phyloP scores from a whole-genome alignment of 495 filamentous ascomycete genomes.

The Pyronema omphalodes region DNA sequence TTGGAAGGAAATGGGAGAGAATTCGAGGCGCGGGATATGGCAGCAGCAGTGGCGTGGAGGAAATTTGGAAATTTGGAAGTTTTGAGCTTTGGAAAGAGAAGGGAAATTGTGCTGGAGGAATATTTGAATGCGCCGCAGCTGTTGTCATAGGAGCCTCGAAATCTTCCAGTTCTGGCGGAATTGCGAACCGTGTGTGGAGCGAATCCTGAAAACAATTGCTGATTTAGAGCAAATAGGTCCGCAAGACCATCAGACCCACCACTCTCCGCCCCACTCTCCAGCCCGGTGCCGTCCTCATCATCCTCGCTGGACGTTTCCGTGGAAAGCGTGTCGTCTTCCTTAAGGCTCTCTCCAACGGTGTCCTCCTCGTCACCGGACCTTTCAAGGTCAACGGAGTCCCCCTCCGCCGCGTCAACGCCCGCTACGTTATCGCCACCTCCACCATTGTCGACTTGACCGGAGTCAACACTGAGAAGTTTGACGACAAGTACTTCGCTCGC shows the following conservation, averaged over 20 bases:
- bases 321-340: slow-evolving; percentile 99
- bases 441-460: slow-evolving; percentile 70
- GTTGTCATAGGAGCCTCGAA: neutral
- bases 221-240: slow-evolving; percentile 41
- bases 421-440: slow-evolving; percentile 97
- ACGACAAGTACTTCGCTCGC: slow-evolving; percentile 84
- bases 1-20: slow-evolving; percentile 1
- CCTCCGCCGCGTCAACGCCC: slow-evolving; percentile 88
- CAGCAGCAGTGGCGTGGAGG: neutral
- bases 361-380: slow-evolving; percentile 95
- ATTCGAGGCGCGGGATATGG: neutral
- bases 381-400: slow-evolving; percentile 99
- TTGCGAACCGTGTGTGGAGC: neutral
- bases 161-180: neutral
- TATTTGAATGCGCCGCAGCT: neutral
- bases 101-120: neutral
- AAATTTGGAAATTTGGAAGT: neutral
- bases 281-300: slow-evolving; percentile 89
- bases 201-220: too few species aligned
- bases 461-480: slow-evolving; percentile 61
- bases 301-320: slow-evolving; percentile 98
- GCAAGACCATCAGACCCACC: slow-evolving; percentile 77
- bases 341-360: slow-evolving; percentile 87
- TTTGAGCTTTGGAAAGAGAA: slow-evolving; percentile 1
- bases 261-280: slow-evolving; percentile 68